Base-by-base conservation (phyloP, 1,284 basidiomycete species). In the Pseudozyma flocculosa region DNA sequence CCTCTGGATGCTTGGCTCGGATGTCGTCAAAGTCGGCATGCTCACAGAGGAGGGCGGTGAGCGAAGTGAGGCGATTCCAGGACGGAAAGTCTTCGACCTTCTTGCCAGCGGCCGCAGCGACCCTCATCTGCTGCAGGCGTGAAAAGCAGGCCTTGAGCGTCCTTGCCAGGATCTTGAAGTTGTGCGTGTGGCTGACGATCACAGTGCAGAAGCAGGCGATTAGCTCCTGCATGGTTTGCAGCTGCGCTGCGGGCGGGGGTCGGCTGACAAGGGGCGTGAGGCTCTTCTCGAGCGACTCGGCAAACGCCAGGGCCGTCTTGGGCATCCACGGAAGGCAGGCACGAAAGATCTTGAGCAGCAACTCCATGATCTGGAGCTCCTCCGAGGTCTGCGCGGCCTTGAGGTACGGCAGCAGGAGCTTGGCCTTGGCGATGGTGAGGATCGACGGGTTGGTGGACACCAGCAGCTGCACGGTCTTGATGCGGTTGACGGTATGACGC, bases 191-290 rank as follows among this genome's bases (percentile, higher is more conserved):
- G 68, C 89, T 80, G 45, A 86, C 85, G 1, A 94, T 87, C 2
- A 90, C 87, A 0, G 85, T 84, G 75, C 92, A 94, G 80, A 93
- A 87, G 70, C 93, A 96, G 0, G 89, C 89, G 13, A 98, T 87
- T 9, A 87, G 85, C 78, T 95, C 92, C 79, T 93, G 90, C 32
- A 76, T 56, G 18, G 69, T 39, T 2, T 58, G 50, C 14, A 48
- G 48, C 13, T 68, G 68, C 1, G 68, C 66, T 21, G 48, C 61
- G 22, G 51, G 51, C 32, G 61, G 60, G 10, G 73, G 87, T 87
- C 94, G 90, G 0, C 88, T 88, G 68, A 94, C 85, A 14, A 96
- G 81, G 7, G 86, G 84, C 11, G 83, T 78, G 54, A 95, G 89
- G 17, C 96, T 82, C 43, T 90, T 88, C 45, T 88, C 85, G 1